Base-by-base conservation (phyloP, 140 eudicot species). In the Senecio squalidus region DNA sequence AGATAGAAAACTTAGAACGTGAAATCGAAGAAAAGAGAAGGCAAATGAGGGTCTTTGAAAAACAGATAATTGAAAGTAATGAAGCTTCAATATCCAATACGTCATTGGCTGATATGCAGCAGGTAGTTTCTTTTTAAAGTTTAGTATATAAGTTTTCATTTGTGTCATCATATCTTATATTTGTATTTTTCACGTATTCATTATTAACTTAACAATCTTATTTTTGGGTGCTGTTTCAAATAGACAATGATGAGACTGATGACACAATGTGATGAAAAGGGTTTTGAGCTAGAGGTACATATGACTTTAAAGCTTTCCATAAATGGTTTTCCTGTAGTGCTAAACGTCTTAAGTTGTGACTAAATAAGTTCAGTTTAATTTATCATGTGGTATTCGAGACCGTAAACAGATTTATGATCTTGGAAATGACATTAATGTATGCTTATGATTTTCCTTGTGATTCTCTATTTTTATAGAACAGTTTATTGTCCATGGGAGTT, bases 61-160 rank as follows among this genome's bases (percentile, higher is more conserved):
- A 88, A 60, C 86, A 88, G 50, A 88, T 93, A 21, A 64, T 79
- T 33, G 96, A 84, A 70, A 78, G 80, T 55, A 84, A 89, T 29
- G 90, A 84, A 82, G 86, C 94, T 72, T 84, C 99, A 29, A 82
- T 84, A 65, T 79, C 94, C 38, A 93, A 80, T 74, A 84, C 93
- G 45, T 93, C 99, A 23, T 56, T 84, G 70, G 82, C 82, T 62
- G 95, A 88, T 47, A 80, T 93, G 99, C 99, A 93, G 72, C 94
- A 93, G 94, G 99, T 93, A 46, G 29, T 55, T 31, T 73, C 21
- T 43, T 52, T 43, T 26, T 61, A 27, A 44, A 18, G 56, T 13
- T 29, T 24, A 47, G n/a, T 13, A 5, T 46, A 17, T 28, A 27
- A 15, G 17, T 23, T n/a, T 28, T 34, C 64, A 2, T 24, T 53